phyloP scores from a whole-genome alignment of 1,284 basidiomycete species.

The Puccinia polysora region DNA sequence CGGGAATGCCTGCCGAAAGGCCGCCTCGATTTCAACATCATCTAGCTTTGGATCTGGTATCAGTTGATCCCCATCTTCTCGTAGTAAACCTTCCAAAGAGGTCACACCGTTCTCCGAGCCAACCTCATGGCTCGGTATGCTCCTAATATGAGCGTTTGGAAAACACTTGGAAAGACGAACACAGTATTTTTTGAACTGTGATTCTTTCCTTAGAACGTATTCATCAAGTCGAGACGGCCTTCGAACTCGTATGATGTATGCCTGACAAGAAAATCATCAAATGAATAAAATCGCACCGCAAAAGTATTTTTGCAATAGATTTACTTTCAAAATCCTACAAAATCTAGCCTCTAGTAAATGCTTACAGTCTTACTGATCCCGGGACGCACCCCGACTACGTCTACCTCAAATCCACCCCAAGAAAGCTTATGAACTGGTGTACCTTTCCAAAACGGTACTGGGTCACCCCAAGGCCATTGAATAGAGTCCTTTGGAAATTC shows the following conservation, averaged over 20 bases:
- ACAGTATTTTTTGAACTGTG: slow-evolving; percentile 47
- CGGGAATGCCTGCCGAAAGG: background rate
- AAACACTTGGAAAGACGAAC: slow-evolving; percentile 44
- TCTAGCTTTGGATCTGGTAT: background rate
- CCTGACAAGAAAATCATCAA: slow-evolving; percentile 18
- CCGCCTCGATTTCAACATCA: background rate
- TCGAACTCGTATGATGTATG: slow-evolving; percentile 48
- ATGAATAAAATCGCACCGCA: background rate
- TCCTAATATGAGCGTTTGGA: slow-evolving; percentile 46
- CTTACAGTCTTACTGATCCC: slow-evolving; percentile 44
- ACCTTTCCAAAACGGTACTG: slow-evolving; percentile 46
- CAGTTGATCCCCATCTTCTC: slow-evolving; percentile 18
- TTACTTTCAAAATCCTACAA: no score
- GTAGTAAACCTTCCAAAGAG: slow-evolving; percentile 11
- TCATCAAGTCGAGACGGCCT: slow-evolving; percentile 47
- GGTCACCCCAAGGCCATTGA: slow-evolving; percentile 46
- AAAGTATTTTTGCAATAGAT: no score
- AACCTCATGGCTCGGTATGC: slow-evolving; percentile 43
- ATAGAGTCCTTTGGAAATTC: slow-evolving; percentile 44
- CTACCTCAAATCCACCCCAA: slow-evolving; percentile 49
- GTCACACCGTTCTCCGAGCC: slow-evolving; percentile 41
- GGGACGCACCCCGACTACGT: slow-evolving; percentile 46
- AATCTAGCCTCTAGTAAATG: no score
- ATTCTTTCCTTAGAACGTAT: slow-evolving; percentile 47
- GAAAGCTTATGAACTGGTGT: slow-evolving; percentile 46